Evolutionary conservation across 805 yeast genomes (phyloP), one percentile per base, ranked within the genome.

Genomic region (Teunomyces funiuensis): DNA sequence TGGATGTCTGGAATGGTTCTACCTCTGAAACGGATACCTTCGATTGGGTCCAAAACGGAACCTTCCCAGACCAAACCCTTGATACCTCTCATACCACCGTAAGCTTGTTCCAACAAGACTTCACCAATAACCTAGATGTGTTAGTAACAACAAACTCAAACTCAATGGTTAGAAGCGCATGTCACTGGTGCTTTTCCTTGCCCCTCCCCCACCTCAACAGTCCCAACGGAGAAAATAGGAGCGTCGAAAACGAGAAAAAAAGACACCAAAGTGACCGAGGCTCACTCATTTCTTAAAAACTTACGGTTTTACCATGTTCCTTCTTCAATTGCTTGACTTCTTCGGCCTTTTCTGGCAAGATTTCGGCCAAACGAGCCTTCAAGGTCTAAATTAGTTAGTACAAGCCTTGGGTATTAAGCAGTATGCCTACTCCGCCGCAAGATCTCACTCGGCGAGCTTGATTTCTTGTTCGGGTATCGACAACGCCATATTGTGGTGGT

Each of bases 361-460:
- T 76, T 63, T 88, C 95, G 43, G 89, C 95, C 64, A 93, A 90
- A 65, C 95, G 83, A 71, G 93, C 96, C 72, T 93, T 93, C 58
- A 93, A 78, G 51, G 97, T 83, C 76, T 79, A 62, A 41, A 60
- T 13, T 20, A 11, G 58, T 45, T 48, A 47, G 51, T 47, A 40
- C 11, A 6, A n/a, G 19, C 13, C 23, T 2, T 26, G 13, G 27
- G 2, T 11, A 13, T 13, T 10, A 4, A 14, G 13, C 13, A 17
- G 26, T 22, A 22, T 22, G 9, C 25, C 7, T 9, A 22, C 10
- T 22, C 25, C 9, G 25, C 25, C 22, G 10, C 25, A n/a, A n/a
- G n/a, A n/a, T n/a, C n/a, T n/a, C n/a, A 22, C 9, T 22, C 25
- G 9, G 25, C 25, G 33, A 7, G 9, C 2, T 31, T 14, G 19